Conservation (phyloP, 1,284 basidiomycete genomes). For the Bondarzewia mesenterica region DNA sequence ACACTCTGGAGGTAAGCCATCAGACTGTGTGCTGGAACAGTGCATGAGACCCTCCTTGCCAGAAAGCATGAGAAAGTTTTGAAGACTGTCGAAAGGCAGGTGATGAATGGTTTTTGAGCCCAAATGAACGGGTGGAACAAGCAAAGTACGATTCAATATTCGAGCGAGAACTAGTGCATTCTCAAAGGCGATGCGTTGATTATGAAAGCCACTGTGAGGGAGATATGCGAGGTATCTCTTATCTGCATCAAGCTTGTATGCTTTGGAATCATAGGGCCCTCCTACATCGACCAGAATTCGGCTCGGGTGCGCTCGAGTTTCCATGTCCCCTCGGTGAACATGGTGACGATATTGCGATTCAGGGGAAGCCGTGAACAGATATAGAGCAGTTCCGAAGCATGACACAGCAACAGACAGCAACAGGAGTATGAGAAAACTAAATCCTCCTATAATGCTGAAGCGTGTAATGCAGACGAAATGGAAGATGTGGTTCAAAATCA, state of each 20-base stretch:
- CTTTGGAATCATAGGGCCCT: neutral
- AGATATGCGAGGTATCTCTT: slow-evolving; percentile 50
- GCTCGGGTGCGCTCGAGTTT: too few relatives aligned
- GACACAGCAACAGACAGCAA: too few relatives aligned
- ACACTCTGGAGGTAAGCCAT: slow-evolving; percentile 42
- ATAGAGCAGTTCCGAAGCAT: too few relatives aligned
- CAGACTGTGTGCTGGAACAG: slow-evolving; percentile 32
- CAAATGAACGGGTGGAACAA: slow-evolving; percentile 64
- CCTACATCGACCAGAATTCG: too few relatives aligned
- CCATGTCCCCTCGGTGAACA: too few relatives aligned
- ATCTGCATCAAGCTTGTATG: neutral
- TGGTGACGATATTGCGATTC: too few relatives aligned
- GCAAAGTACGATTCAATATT: slow-evolving; percentile 65
- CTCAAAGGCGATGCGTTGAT: slow-evolving; percentile 77
- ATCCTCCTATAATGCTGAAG: too few relatives aligned
- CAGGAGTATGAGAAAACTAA: too few relatives aligned
- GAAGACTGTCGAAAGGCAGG: slow-evolving; percentile 49
- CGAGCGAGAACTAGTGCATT: slow-evolving; percentile 67
- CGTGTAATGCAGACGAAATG: too few relatives aligned
- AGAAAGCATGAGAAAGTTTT: slow-evolving; percentile 36
- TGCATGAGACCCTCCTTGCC: slow-evolving; percentile 45
- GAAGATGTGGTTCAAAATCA: too few relatives aligned
- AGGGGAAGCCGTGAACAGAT: too few relatives aligned
- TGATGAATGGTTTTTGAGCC: slow-evolving; percentile 57
- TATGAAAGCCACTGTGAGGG: slow-evolving; percentile 78